Conservation (phyloP, 768 basidiomycete genomes). For the Nevesoporus exiguus region DNA sequence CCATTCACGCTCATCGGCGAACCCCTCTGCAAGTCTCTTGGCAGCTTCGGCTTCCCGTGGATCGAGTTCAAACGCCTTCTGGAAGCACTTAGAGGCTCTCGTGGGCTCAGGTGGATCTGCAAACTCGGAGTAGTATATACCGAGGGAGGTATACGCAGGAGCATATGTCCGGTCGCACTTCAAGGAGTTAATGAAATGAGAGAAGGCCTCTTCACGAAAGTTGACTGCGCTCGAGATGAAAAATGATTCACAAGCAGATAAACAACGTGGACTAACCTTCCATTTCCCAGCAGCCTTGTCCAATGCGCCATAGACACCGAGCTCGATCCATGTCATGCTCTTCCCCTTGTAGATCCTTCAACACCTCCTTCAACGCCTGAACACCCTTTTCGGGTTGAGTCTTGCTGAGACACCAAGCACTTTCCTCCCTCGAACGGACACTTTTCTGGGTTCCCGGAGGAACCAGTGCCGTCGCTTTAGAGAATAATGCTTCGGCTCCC, state of each 20-base stretch:
- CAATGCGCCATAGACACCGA: conserved; percentile 82
- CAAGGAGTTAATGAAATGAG: conserved; percentile 74
- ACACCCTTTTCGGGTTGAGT: conserved; percentile 53
- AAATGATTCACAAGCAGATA: not conserved
- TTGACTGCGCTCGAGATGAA: conserved; percentile 35
- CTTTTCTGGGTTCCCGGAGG: conserved; percentile 45
- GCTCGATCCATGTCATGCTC: conserved; percentile 60
- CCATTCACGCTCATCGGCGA: conserved; percentile 94
- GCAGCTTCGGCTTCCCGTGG: conserved; percentile 86
- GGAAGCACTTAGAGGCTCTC: conserved; percentile 92
- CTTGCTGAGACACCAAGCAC: conserved; percentile 70
- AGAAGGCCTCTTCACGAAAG: conserved; percentile 64
- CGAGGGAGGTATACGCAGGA: conserved; percentile 91
- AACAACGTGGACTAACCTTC: conserved; percentile 47
- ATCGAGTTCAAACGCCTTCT: conserved; percentile 97
- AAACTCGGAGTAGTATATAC: conserved; percentile 79
- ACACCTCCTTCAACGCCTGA: conserved; percentile 45
- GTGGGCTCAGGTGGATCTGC: conserved; percentile 71
- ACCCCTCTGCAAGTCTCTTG: conserved; percentile 76
- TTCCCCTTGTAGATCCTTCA: conserved; percentile 42
- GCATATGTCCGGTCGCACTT: conserved; percentile 75
- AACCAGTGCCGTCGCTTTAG: conserved; percentile 47
- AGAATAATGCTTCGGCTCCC: conserved; percentile 63
- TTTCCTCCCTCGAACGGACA: conserved; percentile 73
- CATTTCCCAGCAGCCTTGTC: conserved; percentile 68